These are phyloP conservation scores for Pyropia haitanensis DNA, from an alignment of 23 red algal species.

Conservation along the genomic window DNA sequence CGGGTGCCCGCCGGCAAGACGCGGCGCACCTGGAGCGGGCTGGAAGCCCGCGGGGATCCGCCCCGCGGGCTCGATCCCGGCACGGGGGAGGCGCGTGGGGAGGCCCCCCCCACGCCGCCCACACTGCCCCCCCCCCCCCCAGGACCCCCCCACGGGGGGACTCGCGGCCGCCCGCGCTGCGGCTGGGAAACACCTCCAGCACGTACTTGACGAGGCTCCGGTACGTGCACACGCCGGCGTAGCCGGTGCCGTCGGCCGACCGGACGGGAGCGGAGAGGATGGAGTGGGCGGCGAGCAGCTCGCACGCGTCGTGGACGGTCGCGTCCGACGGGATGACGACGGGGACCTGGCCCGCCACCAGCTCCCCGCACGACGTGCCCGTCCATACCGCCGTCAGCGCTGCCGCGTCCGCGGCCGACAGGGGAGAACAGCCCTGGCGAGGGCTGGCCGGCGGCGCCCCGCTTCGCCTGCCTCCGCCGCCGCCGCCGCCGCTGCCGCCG, in stretches of 20 bases:
- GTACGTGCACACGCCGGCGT: background rate
- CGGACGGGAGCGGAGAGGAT: slow-evolving; percentile 3
- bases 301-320: slow-evolving; percentile 5
- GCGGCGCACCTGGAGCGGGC: no score
- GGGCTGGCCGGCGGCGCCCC: background rate
- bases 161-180: no score
- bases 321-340: slow-evolving; percentile 1
- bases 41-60: no score
- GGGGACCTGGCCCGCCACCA: background rate
- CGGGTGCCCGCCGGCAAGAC: no score
- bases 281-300: background rate
- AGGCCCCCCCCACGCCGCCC: no score
- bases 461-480: background rate
- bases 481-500: background rate
- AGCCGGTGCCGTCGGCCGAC: background rate
- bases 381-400: no score
- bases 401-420: no score
- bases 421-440: no score
- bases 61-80: no score
- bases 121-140: no score
- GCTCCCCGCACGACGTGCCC: slow-evolving; percentile 3
- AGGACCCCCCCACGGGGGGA: no score
- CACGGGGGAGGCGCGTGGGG: no score
- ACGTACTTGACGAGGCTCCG: background rate
- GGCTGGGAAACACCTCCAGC: background rate